Evolutionary conservation across 2,329 filamentous ascomycete genomes (phyloP), one percentile per base, ranked within the genome.

Genomic region (Seiridium cupressi): DNA sequence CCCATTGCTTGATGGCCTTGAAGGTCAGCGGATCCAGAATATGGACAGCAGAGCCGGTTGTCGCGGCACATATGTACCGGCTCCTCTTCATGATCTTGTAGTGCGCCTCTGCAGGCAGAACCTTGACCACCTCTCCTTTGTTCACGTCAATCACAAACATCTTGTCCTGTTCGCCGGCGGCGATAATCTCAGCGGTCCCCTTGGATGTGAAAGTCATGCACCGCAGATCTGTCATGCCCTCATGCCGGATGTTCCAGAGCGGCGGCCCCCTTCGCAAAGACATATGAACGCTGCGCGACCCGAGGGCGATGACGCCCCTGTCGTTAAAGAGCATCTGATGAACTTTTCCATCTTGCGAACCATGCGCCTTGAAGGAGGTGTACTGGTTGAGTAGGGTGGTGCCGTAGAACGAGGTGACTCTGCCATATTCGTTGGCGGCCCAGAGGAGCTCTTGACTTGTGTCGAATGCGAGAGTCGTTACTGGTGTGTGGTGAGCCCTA

Each of bases 191-290:
- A 11, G 86, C 84, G 34, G 90, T 91, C 7, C 90, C 90, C 70
- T 93, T 93, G 35, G 91, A 93, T 1, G 92, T 96, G 72, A 96
- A 97, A 73, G 90, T 94, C 93, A 98, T 98, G 75, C 95, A 98
- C 67, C 88, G 87, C 64, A 99, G 79, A 70, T 97, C 92, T 64
- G 84, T 87, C 89, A 98, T 96, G 59, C 90, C 89, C 35, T 87
- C 80, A 69, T 87, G 83, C 64, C 89, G 85, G 62, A 97, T 82
- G 75, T 97, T 93, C 93, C 95, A 98, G 79, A 95, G 83, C 57
- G 93, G 88, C 60, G 91, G 78, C 2, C 95, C 95, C 63, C 91
- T 86, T 58, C 95, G 86, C 62, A 86, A 83, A n/a, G 93, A 88
- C 82, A 97, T 92, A 76, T 99, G 95, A 10, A 98, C 83, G 73